phyloP scores from a whole-genome alignment of 345 rosid genomes.

The Aegle marmelos region DNA sequence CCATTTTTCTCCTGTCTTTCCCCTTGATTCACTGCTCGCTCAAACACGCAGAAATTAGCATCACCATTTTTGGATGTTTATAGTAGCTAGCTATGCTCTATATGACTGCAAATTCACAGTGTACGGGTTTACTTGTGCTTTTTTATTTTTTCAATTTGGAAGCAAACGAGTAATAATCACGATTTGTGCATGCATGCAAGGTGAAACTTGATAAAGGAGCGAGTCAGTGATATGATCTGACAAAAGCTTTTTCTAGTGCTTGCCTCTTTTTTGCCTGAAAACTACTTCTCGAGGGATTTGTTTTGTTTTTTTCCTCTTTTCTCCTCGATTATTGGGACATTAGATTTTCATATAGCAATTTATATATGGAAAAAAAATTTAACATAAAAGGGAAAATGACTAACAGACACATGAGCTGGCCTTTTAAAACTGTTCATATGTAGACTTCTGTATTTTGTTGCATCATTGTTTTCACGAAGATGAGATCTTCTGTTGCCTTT shows the following conservation, averaged over 20 bases:
- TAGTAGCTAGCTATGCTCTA: background rate
- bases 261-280: slow-evolving; percentile 2
- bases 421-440: slow-evolving; percentile 6
- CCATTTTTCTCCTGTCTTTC: background rate
- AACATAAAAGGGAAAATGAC: background rate
- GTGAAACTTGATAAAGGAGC: background rate
- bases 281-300: background rate
- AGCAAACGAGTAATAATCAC: background rate
- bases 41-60: background rate
- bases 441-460: slow-evolving; percentile 4
- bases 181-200: background rate
- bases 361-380: background rate
- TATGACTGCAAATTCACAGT: background rate
- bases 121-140: background rate
- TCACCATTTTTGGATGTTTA: background rate
- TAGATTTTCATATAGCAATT: background rate
- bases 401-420: background rate
- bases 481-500: background rate
- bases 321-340: slow-evolving; percentile 4
- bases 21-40: background rate
- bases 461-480: slow-evolving; percentile 3
- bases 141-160: background rate
- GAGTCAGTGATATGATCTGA: background rate
- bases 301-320: background rate
- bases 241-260: background rate